Base-by-base conservation (phyloP, 768 basidiomycete genomes). In the Pholiota microspora region DNA sequence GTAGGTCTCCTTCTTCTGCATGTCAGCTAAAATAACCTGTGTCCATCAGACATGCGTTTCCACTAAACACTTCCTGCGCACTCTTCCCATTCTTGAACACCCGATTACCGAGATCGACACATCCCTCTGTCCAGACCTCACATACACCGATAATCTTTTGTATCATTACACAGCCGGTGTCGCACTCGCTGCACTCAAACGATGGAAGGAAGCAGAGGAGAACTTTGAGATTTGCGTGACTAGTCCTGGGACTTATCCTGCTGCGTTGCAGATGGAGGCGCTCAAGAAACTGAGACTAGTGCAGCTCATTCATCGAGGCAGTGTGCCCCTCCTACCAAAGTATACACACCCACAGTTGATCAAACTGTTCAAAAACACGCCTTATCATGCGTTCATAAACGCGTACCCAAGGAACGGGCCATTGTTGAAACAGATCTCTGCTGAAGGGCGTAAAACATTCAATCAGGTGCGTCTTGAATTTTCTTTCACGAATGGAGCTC, bases 121-220 rank as follows among this genome's bases (percentile, higher is more conserved):
- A 0, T 40, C 16, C 2, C 29, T 62, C 23, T 61, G 58, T 4
- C 66, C 81, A 2, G 88, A 92, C 56, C 71, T 95, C 51, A 70
- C 68, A 28, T 93, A 92, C 71, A 84, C 80, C 59, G 93, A 94
- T 67, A 88, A 88, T 62, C 77, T 96, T 21, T 70, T 80, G n/a
- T 94, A 94, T 65, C 90, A 94, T 73, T 93, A 94, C 67, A 73
- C 82, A 2, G 92, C 87, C 2, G 93, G 91, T 1, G 73, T 89
- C n/a, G 80, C 79, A 0, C 75, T 87, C 1, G 79, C 80, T 0
- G 82, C 83, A 0, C 73, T 90, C 38, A 84, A 84, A 61, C 74
- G 74, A 15, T 94, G 86, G 83, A 61, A 72, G 2, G 78, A 85
- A 7, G 89, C 93, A 0, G 82, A 84, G 54, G 87, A 91, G 52